phyloP scores from a whole-genome alignment of 345 rosid species.

The Eutrema japonicum region DNA sequence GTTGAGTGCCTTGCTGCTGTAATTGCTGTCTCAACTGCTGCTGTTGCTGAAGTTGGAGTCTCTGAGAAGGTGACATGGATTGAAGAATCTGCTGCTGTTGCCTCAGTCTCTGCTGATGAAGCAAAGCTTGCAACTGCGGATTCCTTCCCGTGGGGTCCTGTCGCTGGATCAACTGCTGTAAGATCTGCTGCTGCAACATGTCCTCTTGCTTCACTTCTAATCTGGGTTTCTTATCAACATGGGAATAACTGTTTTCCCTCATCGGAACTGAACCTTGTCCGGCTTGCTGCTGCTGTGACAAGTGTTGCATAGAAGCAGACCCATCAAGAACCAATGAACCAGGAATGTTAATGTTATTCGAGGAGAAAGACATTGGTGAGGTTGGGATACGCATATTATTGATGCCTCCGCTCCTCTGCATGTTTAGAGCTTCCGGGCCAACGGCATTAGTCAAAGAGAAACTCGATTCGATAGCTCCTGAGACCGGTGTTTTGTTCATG shows the following conservation, averaged over 20 bases:
- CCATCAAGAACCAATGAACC: constrained; percentile 42
- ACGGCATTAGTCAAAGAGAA: constrained; percentile 34
- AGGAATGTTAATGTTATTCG: constrained; percentile 30
- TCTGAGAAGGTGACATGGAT: constrained; percentile 81
- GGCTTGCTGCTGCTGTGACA: constrained; percentile 31
- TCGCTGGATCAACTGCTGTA: constrained; percentile 80
- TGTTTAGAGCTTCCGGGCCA: constrained; percentile 15
- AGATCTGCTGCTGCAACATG: constrained; percentile 72
- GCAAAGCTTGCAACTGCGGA: constrained; percentile 70
- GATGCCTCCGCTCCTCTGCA: constrained; percentile 34
- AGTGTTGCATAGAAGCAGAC: constrained; percentile 37
- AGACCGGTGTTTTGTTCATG: constrained; percentile 28
- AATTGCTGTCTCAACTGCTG: constrained; percentile 77
- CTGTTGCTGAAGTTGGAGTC: constrained; percentile 71
- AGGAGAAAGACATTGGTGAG: constrained; percentile 43
- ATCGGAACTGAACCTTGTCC: constrained; percentile 39
- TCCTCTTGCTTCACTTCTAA: constrained; percentile 90
- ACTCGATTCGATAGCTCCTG: constrained; percentile 27
- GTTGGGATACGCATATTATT: constrained; percentile 40
- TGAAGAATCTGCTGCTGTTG: constrained; percentile 66
- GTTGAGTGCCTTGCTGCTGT: constrained; percentile 75
- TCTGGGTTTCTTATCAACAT: constrained; percentile 71
- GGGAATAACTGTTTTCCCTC: constrained; percentile 36
- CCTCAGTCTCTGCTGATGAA: constrained; percentile 75
- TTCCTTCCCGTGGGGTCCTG: constrained; percentile 66